Base-by-base conservation (phyloP, 768 basidiomycete species). In the Nidularia pulvinata region DNA sequence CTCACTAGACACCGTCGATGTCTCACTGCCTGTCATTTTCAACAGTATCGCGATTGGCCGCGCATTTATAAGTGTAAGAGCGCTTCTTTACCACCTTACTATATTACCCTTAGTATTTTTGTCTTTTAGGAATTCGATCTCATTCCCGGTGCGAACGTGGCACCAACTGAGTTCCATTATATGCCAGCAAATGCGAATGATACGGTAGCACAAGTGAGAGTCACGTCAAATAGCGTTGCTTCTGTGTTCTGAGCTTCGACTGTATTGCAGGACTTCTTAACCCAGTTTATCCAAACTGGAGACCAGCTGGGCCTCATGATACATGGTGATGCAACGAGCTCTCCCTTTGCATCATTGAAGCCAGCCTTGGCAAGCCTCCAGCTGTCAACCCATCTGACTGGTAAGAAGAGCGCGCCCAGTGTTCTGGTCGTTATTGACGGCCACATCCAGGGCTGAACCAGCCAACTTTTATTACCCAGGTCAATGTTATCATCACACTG, bases 81-180 rank as follows among this genome's bases (percentile, higher is more conserved):
- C 25, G 22, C 32, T 22, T 19, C 47, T 32, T 49, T 10, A 10
- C 7, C 25, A n/a, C 19, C 25, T 25, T 49, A 49, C 7, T 25
- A 7, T 7, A 10, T 7, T 7, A 9, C 22, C 11, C 9, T 19
- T 10, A 9, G 7, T 19, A 46, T 19, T 22, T 22, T 11, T 11
- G 10, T 46, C 22, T 30, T 42, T 16, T 54, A 87, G 85, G 59
- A 73, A 13, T 84, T 88, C 55, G 59, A 82, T 55, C 71, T 89
- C 43, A 66, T 75, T 16, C 86, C 88, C 3, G 87, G 86, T 44
- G 61, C 71, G 44, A 86, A 89, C 56, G 61, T 59, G 1, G 61
- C 83, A 22, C 49, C 72, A 0, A 73, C 85, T 2, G 85, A 88
- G 60, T 89, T 91, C 73, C 85, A 79, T 55, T 91, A 91, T 59